Evolutionary conservation across 2,329 filamentous ascomycete species (phyloP).

Genomic region (Sporothrix luriei): DNA sequence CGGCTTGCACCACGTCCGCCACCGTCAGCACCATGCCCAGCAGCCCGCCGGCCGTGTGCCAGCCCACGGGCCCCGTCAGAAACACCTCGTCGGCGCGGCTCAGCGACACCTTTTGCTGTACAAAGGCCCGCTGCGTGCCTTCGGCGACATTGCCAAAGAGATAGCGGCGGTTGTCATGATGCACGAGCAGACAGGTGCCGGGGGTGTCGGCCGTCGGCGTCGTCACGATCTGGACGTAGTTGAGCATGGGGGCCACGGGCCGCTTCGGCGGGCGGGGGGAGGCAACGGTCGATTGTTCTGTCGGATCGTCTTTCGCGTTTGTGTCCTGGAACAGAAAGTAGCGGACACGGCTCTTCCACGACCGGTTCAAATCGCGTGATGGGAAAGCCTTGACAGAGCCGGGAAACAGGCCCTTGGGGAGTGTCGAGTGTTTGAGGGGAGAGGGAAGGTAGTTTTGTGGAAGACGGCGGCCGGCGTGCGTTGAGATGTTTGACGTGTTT

Average conservation of each 20-base stretch:
- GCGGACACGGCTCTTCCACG: background rate
- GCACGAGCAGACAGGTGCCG: slow-evolving; percentile 74
- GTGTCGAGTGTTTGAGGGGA: background rate
- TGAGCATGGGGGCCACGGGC: slow-evolving; percentile 61
- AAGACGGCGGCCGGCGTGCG: background rate
- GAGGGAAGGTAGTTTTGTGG: background rate
- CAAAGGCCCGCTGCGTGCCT: slow-evolving; percentile 77
- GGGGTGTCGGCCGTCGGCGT: slow-evolving; percentile 86
- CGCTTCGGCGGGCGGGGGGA: background rate
- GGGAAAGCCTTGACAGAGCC: background rate
- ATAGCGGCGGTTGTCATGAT: slow-evolving; percentile 82
- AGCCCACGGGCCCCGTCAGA: slow-evolving; percentile 74
- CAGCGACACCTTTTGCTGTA: slow-evolving; percentile 67
- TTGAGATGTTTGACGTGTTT: background rate
- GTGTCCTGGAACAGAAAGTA: slow-evolving; percentile 28
- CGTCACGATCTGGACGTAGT: slow-evolving; percentile 72
- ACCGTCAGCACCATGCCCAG: slow-evolving; percentile 83
- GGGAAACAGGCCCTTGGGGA: slow-evolving; percentile 29
- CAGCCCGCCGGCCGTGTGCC: slow-evolving; percentile 77
- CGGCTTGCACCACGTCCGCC: slow-evolving; percentile 64
- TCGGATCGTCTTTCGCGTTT: background rate
- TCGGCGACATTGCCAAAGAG: slow-evolving; percentile 81
- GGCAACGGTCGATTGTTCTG: background rate
- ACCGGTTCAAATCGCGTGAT: background rate
- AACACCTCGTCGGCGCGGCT: slow-evolving; percentile 75